Percentiles rank a stretch among this genome's conserved stretches.
These are phyloP conservation scores for Talaromyces trachyspermus DNA, from an alignment of 495 filamentous ascomycete genomes.

Conservation along the genomic window DNA sequence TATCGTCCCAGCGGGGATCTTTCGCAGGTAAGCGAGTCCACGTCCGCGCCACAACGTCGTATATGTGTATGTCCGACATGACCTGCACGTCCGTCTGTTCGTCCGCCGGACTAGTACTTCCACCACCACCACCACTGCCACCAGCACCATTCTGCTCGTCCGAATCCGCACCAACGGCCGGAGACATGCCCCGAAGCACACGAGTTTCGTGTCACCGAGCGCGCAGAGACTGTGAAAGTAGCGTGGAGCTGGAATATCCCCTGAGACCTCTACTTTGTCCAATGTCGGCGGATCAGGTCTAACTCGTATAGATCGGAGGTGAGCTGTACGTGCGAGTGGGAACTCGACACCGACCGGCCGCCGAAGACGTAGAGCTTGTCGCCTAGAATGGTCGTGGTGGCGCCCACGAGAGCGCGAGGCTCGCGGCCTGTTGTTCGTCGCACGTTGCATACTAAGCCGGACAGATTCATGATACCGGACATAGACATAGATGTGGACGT, in stretches of 20 bases:
- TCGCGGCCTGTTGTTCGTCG: slow-evolving; percentile 86
- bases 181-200: slow-evolving; percentile 99
- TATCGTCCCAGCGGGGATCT: slow-evolving; percentile 91
- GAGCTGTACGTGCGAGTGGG: slow-evolving; percentile 57
- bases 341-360: slow-evolving; percentile 76
- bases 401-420: slow-evolving; percentile 84
- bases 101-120: no score
- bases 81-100: slow-evolving; percentile 84
- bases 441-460: slow-evolving; percentile 89
- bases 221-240: slow-evolving; percentile 97
- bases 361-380: slow-evolving; percentile 97
- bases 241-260: slow-evolving; percentile 80
- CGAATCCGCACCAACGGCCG: slow-evolving; percentile 47
- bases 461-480: slow-evolving; percentile 57
- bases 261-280: slow-evolving; percentile 81
- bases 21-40: slow-evolving; percentile 79
- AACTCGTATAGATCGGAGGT: slow-evolving; percentile 89
- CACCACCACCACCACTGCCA: no score
- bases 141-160: slow-evolving; percentile 27
- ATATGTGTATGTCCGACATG: slow-evolving; percentile 97
- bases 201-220: slow-evolving; percentile 88
- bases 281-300: slow-evolving; percentile 84
- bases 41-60: slow-evolving; percentile 73
- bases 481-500: no score
- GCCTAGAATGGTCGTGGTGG: slow-evolving; percentile 87